A percentile compares a stretch with the other conserved stretches of the same genome.
Conservation (phyloP, 1,139 yeast species). For the Hyphopichia fennica region DNA sequence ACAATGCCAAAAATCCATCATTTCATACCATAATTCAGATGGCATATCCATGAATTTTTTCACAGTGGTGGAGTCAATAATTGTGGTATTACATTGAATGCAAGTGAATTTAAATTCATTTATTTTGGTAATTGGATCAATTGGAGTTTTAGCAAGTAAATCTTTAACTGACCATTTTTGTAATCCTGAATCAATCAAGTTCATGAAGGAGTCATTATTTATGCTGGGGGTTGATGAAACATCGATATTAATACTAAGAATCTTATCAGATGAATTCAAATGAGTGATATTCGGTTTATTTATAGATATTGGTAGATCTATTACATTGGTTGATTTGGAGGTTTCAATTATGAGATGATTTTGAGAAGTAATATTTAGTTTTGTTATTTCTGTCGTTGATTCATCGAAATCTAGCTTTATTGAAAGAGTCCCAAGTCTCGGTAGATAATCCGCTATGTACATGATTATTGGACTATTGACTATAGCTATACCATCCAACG, state of each 20-base stretch:
- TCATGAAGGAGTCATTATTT: slow-evolving; percentile 2
- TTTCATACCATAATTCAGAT: slow-evolving; percentile 88
- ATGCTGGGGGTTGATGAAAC: not conserved
- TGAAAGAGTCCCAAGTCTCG: slow-evolving; percentile 35
- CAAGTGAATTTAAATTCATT: slow-evolving; percentile 39
- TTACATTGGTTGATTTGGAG: not conserved
- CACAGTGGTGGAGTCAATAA: slow-evolving; percentile 30
- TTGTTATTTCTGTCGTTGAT: slow-evolving; percentile 9
- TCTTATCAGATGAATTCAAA: not conserved
- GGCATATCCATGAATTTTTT: slow-evolving; percentile 66
- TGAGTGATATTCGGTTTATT: not conserved
- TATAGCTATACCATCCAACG: too few species aligned
- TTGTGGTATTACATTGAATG: slow-evolving; percentile 20
- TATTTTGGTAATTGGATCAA: slow-evolving; percentile 12
- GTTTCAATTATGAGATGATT: not conserved
- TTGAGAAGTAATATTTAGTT: not conserved
- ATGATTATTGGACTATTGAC: too few species aligned
- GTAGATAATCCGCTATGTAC: slow-evolving; percentile 42
- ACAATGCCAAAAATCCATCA: slow-evolving; percentile 99
- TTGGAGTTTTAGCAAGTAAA: slow-evolving; percentile 32
- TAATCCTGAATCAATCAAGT: slow-evolving; percentile 14
- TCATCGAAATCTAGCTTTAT: slow-evolving; percentile 23
- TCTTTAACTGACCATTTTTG: slow-evolving; percentile 44
- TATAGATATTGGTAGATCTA: not conserved
- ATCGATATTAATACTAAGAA: not conserved